Conservation (phyloP, 495 filamentous ascomycete genomes). For the Penicillium flavigenum region DNA sequence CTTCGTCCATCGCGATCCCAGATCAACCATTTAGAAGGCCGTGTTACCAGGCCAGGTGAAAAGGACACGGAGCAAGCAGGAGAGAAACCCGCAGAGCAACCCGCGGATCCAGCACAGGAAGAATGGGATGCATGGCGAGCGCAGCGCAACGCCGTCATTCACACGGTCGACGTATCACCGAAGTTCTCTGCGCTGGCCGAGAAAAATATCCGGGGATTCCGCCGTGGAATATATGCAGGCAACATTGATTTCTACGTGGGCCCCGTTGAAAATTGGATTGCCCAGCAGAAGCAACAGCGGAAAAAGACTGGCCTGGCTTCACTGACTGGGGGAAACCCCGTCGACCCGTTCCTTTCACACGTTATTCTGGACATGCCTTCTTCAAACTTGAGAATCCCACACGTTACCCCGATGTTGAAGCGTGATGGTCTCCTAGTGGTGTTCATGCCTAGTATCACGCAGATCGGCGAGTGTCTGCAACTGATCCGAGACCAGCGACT, state of each 20-base stretch:
- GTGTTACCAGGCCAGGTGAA: conserved; percentile 28
- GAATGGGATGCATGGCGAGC: conserved; percentile 48
- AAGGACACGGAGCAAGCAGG: conserved; percentile 13
- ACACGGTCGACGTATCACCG: conserved; percentile 64
- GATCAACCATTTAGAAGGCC: conserved; percentile 36
- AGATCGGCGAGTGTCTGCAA: conserved; percentile 63
- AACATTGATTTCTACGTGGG: conserved; percentile 71
- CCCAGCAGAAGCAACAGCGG: conserved; percentile 43
- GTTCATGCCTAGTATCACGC: conserved; percentile 75
- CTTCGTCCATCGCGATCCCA: conserved; percentile 37
- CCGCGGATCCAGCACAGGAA: conserved; percentile 23
- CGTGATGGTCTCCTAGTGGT: conserved; percentile 62
- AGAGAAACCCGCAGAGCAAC: not conserved
- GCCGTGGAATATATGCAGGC: conserved; percentile 63
- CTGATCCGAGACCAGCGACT: conserved; percentile 50
- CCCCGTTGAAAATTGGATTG: conserved; percentile 62
- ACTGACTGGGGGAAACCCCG: conserved; percentile 11
- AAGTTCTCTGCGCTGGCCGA: conserved; percentile 60
- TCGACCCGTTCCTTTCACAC: conserved; percentile 61
- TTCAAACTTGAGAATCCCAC: conserved; percentile 56
- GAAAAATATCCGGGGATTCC: conserved; percentile 61
- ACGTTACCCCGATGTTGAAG: conserved; percentile 56
- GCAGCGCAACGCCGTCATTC: conserved; percentile 63
- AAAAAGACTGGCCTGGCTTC: conserved; percentile 24
- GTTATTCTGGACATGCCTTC: conserved; percentile 70